phyloP scores from a whole-genome alignment of 2,329 filamentous ascomycete species.

The Penicillium sp. region DNA sequence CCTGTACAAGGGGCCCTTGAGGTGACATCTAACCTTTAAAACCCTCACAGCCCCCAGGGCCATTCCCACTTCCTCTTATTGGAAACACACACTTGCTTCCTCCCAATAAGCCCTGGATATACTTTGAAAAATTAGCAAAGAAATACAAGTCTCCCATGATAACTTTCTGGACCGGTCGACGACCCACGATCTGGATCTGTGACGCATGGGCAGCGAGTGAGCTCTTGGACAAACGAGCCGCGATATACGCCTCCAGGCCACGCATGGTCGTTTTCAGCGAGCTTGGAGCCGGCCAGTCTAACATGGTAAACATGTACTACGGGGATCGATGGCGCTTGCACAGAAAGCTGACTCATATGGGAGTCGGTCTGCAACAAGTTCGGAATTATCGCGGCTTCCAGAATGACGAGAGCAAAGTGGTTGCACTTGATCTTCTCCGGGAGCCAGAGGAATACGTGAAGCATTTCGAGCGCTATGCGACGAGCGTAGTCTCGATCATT shows the following conservation, averaged over 20 bases:
- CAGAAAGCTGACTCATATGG: constrained; percentile 55
- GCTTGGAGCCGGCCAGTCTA: constrained; percentile 24
- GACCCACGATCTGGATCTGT: constrained; percentile 28
- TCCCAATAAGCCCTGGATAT: constrained; percentile 58
- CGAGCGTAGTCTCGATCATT: constrained; percentile 43
- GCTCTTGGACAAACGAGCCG: constrained; percentile 33
- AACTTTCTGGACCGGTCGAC: constrained; percentile 57
- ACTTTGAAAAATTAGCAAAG: constrained; percentile 56
- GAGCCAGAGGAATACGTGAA: constrained; percentile 37
- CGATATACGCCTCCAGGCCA: constrained; percentile 32
- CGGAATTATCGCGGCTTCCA: constrained; percentile 55
- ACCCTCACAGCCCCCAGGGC: constrained; percentile 52
- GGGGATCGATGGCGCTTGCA: constrained; percentile 40
- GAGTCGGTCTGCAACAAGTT: constrained; percentile 57
- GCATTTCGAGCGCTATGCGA: constrained; percentile 43
- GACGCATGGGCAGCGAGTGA: constrained; percentile 32
- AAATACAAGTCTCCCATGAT: constrained; percentile 48
- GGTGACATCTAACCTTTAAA: neutral
- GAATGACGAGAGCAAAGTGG: constrained; percentile 58
- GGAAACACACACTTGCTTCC: constrained; percentile 58
- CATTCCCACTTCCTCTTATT: constrained; percentile 55
- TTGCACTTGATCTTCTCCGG: constrained; percentile 47
- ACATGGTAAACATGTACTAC: constrained; percentile 47
- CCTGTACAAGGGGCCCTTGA: accelerated
- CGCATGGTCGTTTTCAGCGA: constrained; percentile 34